Evolutionary conservation across 331 rosid genomes (phyloP), one percentile per base, ranked within the genome.

Genomic region (Rhamnella rubrinervis): DNA sequence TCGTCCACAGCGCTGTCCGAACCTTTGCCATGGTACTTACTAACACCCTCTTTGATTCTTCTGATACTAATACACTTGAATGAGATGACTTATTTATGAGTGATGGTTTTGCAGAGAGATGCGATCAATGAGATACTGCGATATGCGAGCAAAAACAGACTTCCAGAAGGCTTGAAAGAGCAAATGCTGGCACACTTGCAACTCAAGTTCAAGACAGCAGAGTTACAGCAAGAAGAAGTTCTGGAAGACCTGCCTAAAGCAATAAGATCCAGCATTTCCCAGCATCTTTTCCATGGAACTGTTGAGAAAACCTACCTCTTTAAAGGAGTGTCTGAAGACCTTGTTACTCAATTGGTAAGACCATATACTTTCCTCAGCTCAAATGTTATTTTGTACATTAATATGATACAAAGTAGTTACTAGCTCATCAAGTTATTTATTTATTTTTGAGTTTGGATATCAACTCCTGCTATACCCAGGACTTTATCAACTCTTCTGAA

Each of bases 181-280:
- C 96, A 93, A 77, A 86, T 90, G 92, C 80, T 86, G 73, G 90
- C 96, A 59, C 96, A 93, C 75, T 70, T 78, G 83, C 92, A 93
- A 65, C 85, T 90, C 80, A 93, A 88, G 82, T 90, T 88, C 76
- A 90, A 77, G 89, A 90, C 97, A 53, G 93, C 85, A 50, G 96
- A 88, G 89, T 72, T 90, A 58, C 88, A 86, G 86, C 96, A 88
- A 73, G 91, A 92, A 77, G 85, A 79, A 85, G 91, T 85, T 68
- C 77, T 86, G 28, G 83, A 73, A 55, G 81, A 82, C 73, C 84
- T 90, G 59, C 98, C 97, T 15, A 90, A 86, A 75, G 92, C 93
- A 72, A 88, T 93, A 57, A 85, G 96, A 81, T 80, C 91, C 66
- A 78, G 92, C 47, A 84, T 88, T 71, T 85, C 95, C 28, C 92